Evolutionary conservation across 2,329 filamentous ascomycete genomes (phyloP), one percentile per base, ranked within the genome.

Genomic region (Paraphoma chrysanthemicola): DNA sequence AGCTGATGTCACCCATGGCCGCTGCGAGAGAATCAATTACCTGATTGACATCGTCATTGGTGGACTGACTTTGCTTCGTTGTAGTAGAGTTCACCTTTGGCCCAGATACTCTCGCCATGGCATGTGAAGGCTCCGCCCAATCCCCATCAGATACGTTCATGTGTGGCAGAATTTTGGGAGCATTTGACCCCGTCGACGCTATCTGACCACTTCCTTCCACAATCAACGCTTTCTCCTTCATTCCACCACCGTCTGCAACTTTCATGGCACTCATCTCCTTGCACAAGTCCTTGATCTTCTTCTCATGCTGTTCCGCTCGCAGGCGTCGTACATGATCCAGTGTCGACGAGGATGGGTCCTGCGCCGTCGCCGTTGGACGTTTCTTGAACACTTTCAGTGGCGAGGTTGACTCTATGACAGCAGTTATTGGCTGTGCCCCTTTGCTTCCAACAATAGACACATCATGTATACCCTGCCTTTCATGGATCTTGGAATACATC

Each of bases 221-320:
- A 23, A 23, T 23, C 23, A 23, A 23, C 23, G 23, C 23, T 5
- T 2, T 38, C 33, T 38, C 33, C 10, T 38, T n/a, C 10, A 3
- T 38, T 3, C n/a, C 10, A 38, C 10, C 10, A 11, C 3, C 3
- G 10, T 38, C 33, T 38, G 6, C 33, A 11, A 38, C 10, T 38
- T 38, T 6, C 33, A 29, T 4, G 6, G 5, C 14, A 3, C 18
- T n/a, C 11, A 29, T 14, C n/a, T 38, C 45, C 11, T 47, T 36
- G 10, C 33, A 17, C 11, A 51, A 44, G 16, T 23, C 6, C 7
- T 30, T 38, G 1, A 59, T 28, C 4, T 45, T 23, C n/a, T 33
- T 38, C 6, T 53, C 48, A 31, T 62, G 56, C 14, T 53, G 48
- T 10, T 55, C 29, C 1, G 44, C 45, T 10, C 56, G 56, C 4